phyloP scores from a whole-genome alignment of 495 filamentous ascomycete species.

The Xanthoparmelia taractica region DNA sequence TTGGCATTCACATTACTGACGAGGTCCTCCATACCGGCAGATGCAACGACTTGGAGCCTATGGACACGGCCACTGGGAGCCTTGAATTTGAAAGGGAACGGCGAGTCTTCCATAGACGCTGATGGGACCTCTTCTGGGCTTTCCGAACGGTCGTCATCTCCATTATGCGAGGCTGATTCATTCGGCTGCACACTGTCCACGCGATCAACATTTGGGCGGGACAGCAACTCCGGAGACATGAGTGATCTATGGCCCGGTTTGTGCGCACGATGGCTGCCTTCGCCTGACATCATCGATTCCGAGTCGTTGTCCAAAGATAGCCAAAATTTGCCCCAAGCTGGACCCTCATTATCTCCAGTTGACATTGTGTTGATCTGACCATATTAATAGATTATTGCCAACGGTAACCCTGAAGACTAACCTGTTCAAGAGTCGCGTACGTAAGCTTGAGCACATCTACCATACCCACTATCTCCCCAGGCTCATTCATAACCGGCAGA shows the following conservation, averaged over 20 bases:
- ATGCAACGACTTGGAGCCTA: slow-evolving; percentile 74
- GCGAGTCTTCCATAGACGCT: slow-evolving; percentile 54
- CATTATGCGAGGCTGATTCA: slow-evolving; percentile 91
- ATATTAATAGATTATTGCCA: slow-evolving; percentile 10
- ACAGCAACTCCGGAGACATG: slow-evolving; percentile 64
- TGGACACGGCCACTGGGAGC: slow-evolving; percentile 93
- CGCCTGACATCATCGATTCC: slow-evolving; percentile 90
- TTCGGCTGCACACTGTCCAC: slow-evolving; percentile 80
- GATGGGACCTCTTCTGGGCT: slow-evolving; percentile 33
- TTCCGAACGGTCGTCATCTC: slow-evolving; percentile 66
- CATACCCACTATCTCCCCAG: slow-evolving; percentile 97
- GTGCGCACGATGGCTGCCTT: slow-evolving; percentile 57
- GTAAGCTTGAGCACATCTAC: slow-evolving; percentile 97
- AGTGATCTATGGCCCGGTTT: slow-evolving; percentile 55
- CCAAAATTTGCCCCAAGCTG: slow-evolving; percentile 99
- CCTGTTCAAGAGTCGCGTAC: slow-evolving; percentile 95
- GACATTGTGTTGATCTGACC: slow-evolving; percentile 65
- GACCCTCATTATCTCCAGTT: slow-evolving; percentile 80
- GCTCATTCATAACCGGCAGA: slow-evolving; percentile 94
- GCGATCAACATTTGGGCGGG: slow-evolving; percentile 53
- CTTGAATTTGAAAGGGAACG: slow-evolving; percentile 99
- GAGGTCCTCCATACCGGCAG: slow-evolving; percentile 73
- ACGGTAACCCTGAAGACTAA: slow-evolving; percentile 37
- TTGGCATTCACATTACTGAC: slow-evolving; percentile 74
- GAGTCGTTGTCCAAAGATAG: slow-evolving; percentile 92